Evolutionary conservation across 768 basidiomycete genomes (phyloP).

Genomic region (Termitomyces sp.): DNA sequence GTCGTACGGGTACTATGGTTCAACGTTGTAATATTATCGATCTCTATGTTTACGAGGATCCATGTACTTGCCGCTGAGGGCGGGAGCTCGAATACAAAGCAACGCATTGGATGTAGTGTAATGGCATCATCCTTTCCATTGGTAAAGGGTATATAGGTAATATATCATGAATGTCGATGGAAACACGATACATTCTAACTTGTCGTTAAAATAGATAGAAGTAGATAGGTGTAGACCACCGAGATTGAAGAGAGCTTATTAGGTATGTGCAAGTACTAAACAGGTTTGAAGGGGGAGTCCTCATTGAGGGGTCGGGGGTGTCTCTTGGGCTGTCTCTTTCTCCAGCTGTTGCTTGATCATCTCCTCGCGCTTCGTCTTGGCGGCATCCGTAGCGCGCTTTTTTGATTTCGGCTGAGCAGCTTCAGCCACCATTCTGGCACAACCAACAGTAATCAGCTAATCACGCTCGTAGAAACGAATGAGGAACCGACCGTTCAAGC

Average conservation of each 20-base stretch:
- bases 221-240: not conserved
- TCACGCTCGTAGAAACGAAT: not conserved
- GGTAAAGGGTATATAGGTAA: not conserved
- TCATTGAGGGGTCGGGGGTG: slow-evolving; percentile 5
- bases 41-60: too few species aligned
- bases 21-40: too few species aligned
- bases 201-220: not conserved
- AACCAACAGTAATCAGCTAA: not conserved
- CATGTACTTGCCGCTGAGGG: too few species aligned
- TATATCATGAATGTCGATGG: not conserved
- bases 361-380: slow-evolving; percentile 38
- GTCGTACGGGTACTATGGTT: too few species aligned
- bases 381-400: slow-evolving; percentile 32
- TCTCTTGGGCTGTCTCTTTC: slow-evolving; percentile 17
- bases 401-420: slow-evolving; percentile 74
- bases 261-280: slow-evolving; percentile 1
- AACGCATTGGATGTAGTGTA: not conserved
- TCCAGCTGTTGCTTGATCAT: slow-evolving; percentile 26
- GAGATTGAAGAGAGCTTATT: not conserved
- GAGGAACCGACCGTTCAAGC: slow-evolving; percentile 73
- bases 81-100: too few species aligned
- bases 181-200: not conserved
- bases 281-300: not conserved
- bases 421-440: slow-evolving; percentile 79
- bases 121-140: not conserved